Evolutionary conservation across 805 yeast species (phyloP).

Genomic region (Jamesozyma spencerorum): DNA sequence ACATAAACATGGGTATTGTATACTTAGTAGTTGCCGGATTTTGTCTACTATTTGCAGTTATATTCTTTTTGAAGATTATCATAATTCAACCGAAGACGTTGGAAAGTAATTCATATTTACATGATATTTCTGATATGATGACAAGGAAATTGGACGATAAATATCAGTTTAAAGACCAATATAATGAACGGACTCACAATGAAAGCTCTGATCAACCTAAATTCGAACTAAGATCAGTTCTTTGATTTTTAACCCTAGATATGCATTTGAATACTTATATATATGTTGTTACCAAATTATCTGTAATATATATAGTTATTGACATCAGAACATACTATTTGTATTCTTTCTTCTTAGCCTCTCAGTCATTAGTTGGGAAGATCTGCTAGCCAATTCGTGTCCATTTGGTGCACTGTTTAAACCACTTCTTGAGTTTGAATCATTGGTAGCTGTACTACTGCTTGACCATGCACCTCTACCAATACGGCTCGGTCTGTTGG

Average conservation of each 20-base stretch:
- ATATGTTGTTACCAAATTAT: background rate
- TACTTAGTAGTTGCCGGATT: constrained; percentile 80
- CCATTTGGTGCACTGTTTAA: background rate
- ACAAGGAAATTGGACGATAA: background rate
- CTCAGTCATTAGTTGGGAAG: constrained; percentile 26
- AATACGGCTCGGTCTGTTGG: background rate
- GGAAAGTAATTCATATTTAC: constrained; percentile 64
- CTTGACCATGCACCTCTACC: constrained; percentile 3
- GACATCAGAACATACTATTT: constrained; percentile 5
- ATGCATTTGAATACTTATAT: no score
- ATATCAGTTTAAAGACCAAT: background rate
- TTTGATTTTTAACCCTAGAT: no score
- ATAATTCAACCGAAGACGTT: constrained; percentile 64
- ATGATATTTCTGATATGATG: constrained; percentile 16
- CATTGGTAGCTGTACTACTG: background rate
- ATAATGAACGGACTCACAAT: background rate
- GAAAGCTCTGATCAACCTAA: background rate
- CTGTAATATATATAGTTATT: background rate
- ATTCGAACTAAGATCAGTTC: background rate
- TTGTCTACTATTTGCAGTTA: constrained; percentile 57
- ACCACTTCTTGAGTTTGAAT: background rate
- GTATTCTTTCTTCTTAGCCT: constrained; percentile 20
- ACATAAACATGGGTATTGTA: constrained; percentile 73
- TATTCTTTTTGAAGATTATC: constrained; percentile 71
- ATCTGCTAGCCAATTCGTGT: constrained; percentile 2